phyloP scores from a whole-genome alignment of 179 eudicot species.

The Silene vulgaris region DNA sequence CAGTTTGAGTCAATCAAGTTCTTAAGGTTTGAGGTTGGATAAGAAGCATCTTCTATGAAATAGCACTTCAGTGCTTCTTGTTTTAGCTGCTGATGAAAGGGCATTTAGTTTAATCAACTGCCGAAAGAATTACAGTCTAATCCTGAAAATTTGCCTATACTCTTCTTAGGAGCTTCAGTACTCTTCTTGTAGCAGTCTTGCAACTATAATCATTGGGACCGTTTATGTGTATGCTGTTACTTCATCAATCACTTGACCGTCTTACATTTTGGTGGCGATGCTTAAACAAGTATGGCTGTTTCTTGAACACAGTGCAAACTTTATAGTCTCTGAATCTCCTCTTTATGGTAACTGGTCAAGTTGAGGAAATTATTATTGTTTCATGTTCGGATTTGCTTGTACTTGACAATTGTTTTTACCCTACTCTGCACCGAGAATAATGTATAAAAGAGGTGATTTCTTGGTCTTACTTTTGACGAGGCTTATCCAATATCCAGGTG shows the following conservation, averaged over 20 bases:
- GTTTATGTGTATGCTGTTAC: not conserved
- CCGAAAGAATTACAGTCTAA: not conserved
- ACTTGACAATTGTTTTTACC: not conserved
- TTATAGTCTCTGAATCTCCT: not conserved
- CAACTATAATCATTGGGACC: not conserved
- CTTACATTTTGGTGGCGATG: not conserved
- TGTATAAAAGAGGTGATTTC: not conserved
- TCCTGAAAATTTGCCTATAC: no score
- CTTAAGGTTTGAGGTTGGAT: not conserved
- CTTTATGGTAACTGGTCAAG: not conserved
- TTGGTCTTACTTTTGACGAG: not conserved
- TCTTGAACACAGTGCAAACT: not conserved
- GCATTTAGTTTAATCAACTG: not conserved
- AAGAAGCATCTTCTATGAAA: not conserved
- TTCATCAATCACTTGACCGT: not conserved
- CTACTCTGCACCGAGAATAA: not conserved
- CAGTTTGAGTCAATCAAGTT: not conserved
- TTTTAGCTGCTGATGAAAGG: not conserved
- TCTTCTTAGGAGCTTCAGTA: not conserved
- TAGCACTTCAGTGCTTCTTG: not conserved
- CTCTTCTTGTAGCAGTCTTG: not conserved
- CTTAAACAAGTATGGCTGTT: not conserved
- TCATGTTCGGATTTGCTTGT: not conserved
- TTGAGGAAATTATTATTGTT: not conserved
- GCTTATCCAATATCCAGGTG: slow-evolving; percentile 45